phyloP scores from a whole-genome alignment of 495 filamentous ascomycete species.

The Aspergillus panamensis region DNA sequence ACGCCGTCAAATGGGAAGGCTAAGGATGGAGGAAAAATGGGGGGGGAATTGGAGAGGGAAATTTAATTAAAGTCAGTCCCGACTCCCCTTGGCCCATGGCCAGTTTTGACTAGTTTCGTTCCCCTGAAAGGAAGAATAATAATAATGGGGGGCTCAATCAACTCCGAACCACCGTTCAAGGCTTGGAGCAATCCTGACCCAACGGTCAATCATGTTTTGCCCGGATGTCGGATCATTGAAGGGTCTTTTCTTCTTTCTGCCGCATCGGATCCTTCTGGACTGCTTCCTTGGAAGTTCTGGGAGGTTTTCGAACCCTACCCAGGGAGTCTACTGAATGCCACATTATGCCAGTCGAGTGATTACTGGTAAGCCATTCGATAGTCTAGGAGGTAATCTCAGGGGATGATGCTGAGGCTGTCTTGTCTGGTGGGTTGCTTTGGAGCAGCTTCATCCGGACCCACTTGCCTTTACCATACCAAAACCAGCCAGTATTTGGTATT shows the following conservation, averaged over 20 bases:
- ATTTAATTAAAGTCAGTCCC: not conserved
- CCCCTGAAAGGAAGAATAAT: not conserved
- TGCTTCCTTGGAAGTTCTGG: not conserved
- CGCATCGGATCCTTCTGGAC: not conserved
- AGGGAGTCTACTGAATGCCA: too few species aligned
- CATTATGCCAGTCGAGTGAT: too few species aligned
- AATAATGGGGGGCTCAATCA: not conserved
- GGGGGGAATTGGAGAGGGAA: slow-evolving; percentile 11
- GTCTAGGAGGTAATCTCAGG: too few species aligned
- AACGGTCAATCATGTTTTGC: not conserved
- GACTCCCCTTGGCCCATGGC: not conserved
- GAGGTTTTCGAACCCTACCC: not conserved
- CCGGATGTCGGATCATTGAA: not conserved
- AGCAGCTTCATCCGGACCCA: not conserved
- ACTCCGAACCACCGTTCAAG: not conserved
- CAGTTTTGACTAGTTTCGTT: not conserved
- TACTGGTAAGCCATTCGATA: too few species aligned
- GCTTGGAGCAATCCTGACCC: not conserved
- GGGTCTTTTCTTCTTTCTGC: not conserved
- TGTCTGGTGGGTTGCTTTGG: not conserved
- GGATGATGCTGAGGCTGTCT: not conserved
- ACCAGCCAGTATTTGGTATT: not conserved
- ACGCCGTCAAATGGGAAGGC: not conserved
- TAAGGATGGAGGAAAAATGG: not conserved
- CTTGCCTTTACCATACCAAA: not conserved